phyloP scores from a whole-genome alignment of 768 basidiomycete species.

The Lentinula guzmanii region DNA sequence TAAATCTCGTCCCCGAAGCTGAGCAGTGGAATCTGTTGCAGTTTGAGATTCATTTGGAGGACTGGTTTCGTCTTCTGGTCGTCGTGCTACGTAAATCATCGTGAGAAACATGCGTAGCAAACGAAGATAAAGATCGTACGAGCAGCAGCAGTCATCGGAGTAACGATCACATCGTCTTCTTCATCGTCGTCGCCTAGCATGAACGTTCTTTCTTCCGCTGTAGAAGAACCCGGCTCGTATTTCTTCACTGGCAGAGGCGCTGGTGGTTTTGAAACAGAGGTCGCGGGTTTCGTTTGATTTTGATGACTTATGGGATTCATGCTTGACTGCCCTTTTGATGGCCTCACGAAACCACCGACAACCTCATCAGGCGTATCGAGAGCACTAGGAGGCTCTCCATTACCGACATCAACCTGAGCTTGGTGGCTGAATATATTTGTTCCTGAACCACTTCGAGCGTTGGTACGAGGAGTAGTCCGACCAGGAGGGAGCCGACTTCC shows the following conservation, averaged over 20 bases:
- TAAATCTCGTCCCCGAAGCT: constrained; percentile 1
- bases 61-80: neutral
- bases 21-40: neutral
- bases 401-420: constrained; percentile 17
- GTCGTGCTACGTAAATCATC: neutral
- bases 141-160: neutral
- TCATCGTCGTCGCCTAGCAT: constrained; percentile 16
- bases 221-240: neutral
- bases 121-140: neutral
- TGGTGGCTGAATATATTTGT: constrained; percentile 38
- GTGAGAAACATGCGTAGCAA: neutral
- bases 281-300: constrained; percentile 3
- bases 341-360: constrained; percentile 15
- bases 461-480: constrained; percentile 9
- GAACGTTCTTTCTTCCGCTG: constrained; percentile 28
- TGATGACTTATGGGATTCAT: constrained; percentile 16
- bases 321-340: neutral
- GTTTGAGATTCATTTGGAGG: neutral
- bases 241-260: constrained; percentile 9
- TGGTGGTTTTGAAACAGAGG: neutral
- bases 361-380: constrained; percentile 13
- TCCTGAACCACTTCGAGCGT: neutral
- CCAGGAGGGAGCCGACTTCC: constrained; percentile 9
- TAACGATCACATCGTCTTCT: constrained; percentile 8
- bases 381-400: constrained; percentile 12